A percentile compares a stretch with the other conserved stretches of the same genome.
Evolutionary conservation across 2,329 filamentous ascomycete genomes (phyloP).

Genomic region (Leptographium flavum): DNA sequence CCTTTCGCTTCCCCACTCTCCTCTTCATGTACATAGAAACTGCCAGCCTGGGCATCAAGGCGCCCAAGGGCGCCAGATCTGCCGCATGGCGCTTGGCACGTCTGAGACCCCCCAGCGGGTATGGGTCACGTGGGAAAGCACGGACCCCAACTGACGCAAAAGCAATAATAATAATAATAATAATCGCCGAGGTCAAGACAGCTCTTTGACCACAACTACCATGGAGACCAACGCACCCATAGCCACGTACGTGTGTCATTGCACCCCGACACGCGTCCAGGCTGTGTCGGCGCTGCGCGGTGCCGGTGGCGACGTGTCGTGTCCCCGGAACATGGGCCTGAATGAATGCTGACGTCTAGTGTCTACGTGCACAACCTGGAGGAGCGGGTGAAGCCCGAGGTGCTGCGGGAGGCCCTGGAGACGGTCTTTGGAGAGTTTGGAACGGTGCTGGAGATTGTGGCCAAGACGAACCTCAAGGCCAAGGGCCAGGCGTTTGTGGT

Average conservation of each 20-base stretch:
- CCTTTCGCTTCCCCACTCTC: no score
- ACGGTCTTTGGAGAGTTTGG: conserved; percentile 85
- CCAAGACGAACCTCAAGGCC: conserved; percentile 67
- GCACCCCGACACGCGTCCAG: conserved; percentile 36
- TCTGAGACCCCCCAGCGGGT: no score
- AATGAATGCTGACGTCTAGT: conserved; percentile 22
- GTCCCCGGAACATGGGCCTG: no score
- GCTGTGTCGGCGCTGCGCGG: neutral
- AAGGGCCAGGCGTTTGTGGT: conserved; percentile 95
- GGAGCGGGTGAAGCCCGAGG: conserved; percentile 74
- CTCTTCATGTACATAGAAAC: no score
- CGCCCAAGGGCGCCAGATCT: no score
- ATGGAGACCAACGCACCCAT: conserved; percentile 31
- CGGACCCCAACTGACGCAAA: no score
- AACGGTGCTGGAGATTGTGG: conserved; percentile 58
- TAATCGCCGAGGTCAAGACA: no score
- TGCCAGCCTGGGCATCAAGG: no score
- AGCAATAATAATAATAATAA: no score
- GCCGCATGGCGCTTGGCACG: no score
- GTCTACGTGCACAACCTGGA: conserved; percentile 74
- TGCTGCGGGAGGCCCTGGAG: conserved; percentile 56
- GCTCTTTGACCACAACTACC: neutral
- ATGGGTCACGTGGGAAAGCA: no score
- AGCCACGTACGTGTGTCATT: conserved; percentile 59
- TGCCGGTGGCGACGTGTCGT: conserved; percentile 1